Percentiles rank a stretch among this genome's conserved stretches.
phyloP scores from a whole-genome alignment of 140 eudicot species.

The Flaveria floridana region DNA sequence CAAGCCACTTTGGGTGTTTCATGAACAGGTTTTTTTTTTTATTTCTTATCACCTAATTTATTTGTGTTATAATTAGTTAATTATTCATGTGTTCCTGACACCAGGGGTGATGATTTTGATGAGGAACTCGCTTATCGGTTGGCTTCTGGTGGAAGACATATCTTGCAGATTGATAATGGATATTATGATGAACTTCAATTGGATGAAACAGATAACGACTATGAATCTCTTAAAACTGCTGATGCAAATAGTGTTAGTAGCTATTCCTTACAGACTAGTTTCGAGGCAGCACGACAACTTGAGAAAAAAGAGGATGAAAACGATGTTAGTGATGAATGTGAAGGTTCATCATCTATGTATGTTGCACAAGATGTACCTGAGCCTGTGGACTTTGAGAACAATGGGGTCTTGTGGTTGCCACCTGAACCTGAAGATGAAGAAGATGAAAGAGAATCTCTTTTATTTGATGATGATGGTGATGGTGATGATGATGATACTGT shows the following conservation, averaged over 20 bases:
- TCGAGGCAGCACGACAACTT: constrained; percentile 46
- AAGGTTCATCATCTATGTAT: constrained; percentile 72
- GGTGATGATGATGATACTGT: constrained; percentile 70
- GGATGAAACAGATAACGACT: constrained; percentile 47
- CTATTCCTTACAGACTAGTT: constrained; percentile 44
- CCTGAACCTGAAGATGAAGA: constrained; percentile 99
- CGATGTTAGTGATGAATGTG: constrained; percentile 70
- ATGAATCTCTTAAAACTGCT: constrained; percentile 46
- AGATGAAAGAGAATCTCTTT: constrained; percentile 74
- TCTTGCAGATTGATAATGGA: constrained; percentile 46
- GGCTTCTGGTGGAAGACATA: constrained; percentile 42
- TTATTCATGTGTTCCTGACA: constrained; percentile 16
- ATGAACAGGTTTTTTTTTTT: constrained; percentile 56
- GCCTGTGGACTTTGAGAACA: constrained; percentile 93
- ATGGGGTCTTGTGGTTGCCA: constrained; percentile 96
- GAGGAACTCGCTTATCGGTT: constrained; percentile 57
- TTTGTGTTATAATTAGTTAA: not conserved
- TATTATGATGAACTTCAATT: constrained; percentile 49
- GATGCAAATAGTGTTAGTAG: constrained; percentile 47
- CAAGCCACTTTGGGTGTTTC: constrained; percentile 39
- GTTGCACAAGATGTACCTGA: constrained; percentile 73
- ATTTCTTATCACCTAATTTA: not conserved
- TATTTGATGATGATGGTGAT: constrained; percentile 59
- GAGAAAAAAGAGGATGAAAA: constrained; percentile 47
- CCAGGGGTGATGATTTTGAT: constrained; percentile 75